Percentiles rank a stretch among this genome's conserved stretches.
Conservation (phyloP, 768 basidiomycete genomes). For the Neoboletus brunneissimus region DNA sequence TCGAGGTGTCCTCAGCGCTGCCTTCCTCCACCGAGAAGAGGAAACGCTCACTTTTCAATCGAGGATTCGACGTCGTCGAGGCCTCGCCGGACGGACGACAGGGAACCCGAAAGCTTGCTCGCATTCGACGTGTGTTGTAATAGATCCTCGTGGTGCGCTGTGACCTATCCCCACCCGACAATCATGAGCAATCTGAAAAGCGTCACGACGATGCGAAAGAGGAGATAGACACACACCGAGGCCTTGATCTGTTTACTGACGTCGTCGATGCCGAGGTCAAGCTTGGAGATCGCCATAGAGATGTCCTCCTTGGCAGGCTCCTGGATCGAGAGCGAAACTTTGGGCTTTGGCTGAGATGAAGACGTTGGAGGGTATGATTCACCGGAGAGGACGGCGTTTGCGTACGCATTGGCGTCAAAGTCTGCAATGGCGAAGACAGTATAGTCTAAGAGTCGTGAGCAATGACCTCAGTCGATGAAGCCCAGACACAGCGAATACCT, state of each 20-base stretch:
- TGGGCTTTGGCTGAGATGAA: constrained; percentile 24
- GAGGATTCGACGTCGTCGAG: constrained; percentile 72
- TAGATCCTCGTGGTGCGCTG: constrained; percentile 77
- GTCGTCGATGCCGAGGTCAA: constrained; percentile 88
- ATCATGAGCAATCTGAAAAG: background rate
- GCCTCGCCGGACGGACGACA: constrained; percentile 64
- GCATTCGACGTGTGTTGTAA: constrained; percentile 80
- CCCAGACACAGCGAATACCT: constrained; percentile 15
- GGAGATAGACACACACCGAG: constrained; percentile 54
- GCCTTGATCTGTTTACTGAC: constrained; percentile 86
- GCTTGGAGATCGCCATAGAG: constrained; percentile 81
- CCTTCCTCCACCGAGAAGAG: background rate
- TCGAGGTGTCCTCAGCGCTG: background rate
- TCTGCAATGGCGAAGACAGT: constrained; percentile 66
- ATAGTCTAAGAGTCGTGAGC: constrained; percentile 52
- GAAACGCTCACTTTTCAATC: constrained; percentile 64
- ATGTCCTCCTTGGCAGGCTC: constrained; percentile 81
- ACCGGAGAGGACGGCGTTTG: constrained; percentile 85
- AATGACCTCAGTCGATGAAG: background rate
- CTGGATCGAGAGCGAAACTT: constrained; percentile 30
- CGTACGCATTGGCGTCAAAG: constrained; percentile 89
- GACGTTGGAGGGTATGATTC: constrained; percentile 62
- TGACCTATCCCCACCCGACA: constrained; percentile 52
- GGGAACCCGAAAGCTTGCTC: constrained; percentile 64
- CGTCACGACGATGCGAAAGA: no score